phyloP scores from a whole-genome alignment of 805 yeast genomes.

The Yamadazyma sp. region DNA sequence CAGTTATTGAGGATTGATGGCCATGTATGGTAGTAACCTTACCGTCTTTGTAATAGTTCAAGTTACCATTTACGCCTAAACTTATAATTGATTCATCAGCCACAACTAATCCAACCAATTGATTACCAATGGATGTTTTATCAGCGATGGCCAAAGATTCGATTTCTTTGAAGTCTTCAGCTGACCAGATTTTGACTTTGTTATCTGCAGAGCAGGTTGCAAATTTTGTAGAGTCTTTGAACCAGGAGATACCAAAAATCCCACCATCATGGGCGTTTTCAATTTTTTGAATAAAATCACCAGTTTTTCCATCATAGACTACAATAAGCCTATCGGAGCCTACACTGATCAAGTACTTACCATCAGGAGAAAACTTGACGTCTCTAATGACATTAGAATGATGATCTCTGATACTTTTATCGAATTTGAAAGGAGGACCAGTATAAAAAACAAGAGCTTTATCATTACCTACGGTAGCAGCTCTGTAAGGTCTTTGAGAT shows the following conservation, averaged over 20 bases:
- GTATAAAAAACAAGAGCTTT: slow-evolving; percentile 76
- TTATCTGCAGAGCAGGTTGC: slow-evolving; percentile 86
- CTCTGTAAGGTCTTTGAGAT: slow-evolving; percentile 86
- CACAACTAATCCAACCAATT: slow-evolving; percentile 76
- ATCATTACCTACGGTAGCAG: slow-evolving; percentile 91
- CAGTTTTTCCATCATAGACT: slow-evolving; percentile 83
- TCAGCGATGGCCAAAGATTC: slow-evolving; percentile 48
- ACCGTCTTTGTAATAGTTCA: slow-evolving; percentile 47
- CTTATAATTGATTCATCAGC: slow-evolving; percentile 62
- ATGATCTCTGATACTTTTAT: slow-evolving; percentile 63
- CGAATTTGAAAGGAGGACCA: slow-evolving; percentile 94
- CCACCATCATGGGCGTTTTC: slow-evolving; percentile 70
- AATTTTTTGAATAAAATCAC: slow-evolving; percentile 61
- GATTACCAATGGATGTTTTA: slow-evolving; percentile 51
- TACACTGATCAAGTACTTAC: slow-evolving; percentile 68
- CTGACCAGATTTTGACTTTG: slow-evolving; percentile 63
- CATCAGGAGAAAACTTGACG: slow-evolving; percentile 80
- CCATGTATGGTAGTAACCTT: slow-evolving; percentile 50
- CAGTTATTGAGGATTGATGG: slow-evolving; percentile 80
- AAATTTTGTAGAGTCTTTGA: slow-evolving; percentile 49
- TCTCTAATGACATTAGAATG: slow-evolving; percentile 80
- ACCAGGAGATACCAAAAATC: slow-evolving; percentile 75
- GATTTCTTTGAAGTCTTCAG: slow-evolving; percentile 31
- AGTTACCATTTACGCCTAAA: slow-evolving; percentile 66
- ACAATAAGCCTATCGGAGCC: slow-evolving; percentile 81